Conservation (phyloP, 805 yeast species). For the Suhomyces tanzawaensis region DNA sequence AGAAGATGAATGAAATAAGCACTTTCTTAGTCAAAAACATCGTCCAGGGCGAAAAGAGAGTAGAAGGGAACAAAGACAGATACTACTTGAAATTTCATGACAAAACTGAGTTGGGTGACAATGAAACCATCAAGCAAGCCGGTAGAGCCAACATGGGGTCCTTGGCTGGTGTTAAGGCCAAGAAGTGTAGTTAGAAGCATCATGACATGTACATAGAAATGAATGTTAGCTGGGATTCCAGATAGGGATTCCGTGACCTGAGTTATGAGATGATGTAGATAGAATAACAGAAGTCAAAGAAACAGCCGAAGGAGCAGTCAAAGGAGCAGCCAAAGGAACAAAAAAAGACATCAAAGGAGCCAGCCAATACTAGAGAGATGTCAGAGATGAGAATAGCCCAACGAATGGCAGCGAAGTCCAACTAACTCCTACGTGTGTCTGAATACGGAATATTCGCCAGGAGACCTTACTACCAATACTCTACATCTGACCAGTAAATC, state of each 20-base stretch:
- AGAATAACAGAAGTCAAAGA: neutral
- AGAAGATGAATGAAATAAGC: slow-evolving; percentile 67
- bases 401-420: too few relatives aligned
- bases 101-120: slow-evolving; percentile 87
- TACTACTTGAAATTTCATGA: slow-evolving; percentile 68
- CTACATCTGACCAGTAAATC: too few relatives aligned
- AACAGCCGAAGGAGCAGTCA: neutral
- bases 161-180: slow-evolving; percentile 52
- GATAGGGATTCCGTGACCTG: neutral
- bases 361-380: neutral
- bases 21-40: slow-evolving; percentile 65
- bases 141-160: slow-evolving; percentile 44
- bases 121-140: slow-evolving; percentile 66
- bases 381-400: too few relatives aligned
- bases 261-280: neutral
- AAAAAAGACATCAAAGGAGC: slow-evolving; percentile 1
- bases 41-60: slow-evolving; percentile 71
- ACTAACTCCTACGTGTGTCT: too few relatives aligned
- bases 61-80: slow-evolving; percentile 42
- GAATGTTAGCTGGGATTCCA: neutral
- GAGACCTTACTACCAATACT: too few relatives aligned
- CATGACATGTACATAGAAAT: slow-evolving; percentile 1
- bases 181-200: slow-evolving; percentile 23
- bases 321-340: slow-evolving; percentile 1
- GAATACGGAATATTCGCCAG: too few relatives aligned